These are phyloP conservation scores for Thielaviopsis punctulata DNA, from an alignment of 2,329 filamentous ascomycete genomes.

Conservation along the genomic window DNA sequence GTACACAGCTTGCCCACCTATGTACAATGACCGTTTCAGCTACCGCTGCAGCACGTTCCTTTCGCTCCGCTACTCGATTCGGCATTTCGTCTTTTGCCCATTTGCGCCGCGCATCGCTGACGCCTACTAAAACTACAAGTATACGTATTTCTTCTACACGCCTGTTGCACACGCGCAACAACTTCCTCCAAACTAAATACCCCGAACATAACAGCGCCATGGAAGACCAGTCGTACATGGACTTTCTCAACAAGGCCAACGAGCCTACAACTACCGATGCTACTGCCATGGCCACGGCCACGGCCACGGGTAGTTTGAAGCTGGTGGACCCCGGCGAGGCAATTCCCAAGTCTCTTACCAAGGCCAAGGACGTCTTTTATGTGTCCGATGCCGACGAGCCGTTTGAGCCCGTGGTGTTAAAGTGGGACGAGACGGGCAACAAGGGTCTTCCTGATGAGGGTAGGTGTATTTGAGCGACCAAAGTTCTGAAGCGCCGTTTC, in stretches of 20 bases:
- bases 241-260: conserved; percentile 80
- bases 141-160: not conserved
- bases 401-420: conserved; percentile 59
- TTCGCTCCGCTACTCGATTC: not conserved
- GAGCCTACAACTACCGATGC: conserved; percentile 37
- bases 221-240: conserved; percentile 59
- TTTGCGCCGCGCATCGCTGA: not conserved
- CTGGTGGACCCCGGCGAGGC: conserved; percentile 33
- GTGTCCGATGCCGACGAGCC: conserved; percentile 71
- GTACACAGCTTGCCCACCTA: too few relatives aligned
- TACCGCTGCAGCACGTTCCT: not conserved
- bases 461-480: conserved; percentile 18
- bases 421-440: conserved; percentile 34
- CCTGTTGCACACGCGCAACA: not conserved
- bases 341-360: conserved; percentile 41
- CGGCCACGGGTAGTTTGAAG: conserved; percentile 29
- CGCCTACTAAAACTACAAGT: not conserved
- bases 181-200: not conserved
- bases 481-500: not conserved
- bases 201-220: not conserved
- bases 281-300: conserved; percentile 3
- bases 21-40: not conserved
- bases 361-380: conserved; percentile 42
- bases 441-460: conserved; percentile 42
- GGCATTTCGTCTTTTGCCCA: not conserved